A percentile compares a stretch with the other conserved stretches of the same genome.
Conservation (phyloP, 1,139 yeast species). For the Arxiozyma telluris region DNA sequence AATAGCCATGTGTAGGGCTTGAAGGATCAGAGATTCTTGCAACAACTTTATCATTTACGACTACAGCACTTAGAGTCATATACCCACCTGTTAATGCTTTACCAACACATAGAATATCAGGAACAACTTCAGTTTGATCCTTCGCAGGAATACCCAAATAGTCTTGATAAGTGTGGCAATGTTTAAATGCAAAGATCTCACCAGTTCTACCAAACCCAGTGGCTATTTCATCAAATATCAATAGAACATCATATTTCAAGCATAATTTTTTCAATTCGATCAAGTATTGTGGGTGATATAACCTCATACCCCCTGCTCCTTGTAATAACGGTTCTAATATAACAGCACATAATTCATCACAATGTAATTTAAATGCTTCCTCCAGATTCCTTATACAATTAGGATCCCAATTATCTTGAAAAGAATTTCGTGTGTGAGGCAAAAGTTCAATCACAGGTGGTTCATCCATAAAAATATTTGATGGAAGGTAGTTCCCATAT, state of each 20-base stretch:
- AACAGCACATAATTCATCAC: constrained; percentile 30
- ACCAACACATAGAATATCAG: constrained; percentile 29
- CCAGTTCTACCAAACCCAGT: constrained; percentile 33
- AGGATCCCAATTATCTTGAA: constrained; percentile 9
- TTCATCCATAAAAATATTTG: constrained; percentile 26
- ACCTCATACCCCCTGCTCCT: constrained; percentile 35
- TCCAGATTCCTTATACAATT: constrained; percentile 24
- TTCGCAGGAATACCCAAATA: constrained; percentile 7
- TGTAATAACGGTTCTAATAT: constrained; percentile 33
- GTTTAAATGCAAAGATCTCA: constrained; percentile 28
- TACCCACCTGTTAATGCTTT: constrained; percentile 31
- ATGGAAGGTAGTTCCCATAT: constrained; percentile 26
- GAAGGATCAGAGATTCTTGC: constrained; percentile 10
- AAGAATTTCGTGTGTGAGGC: constrained; percentile 9
- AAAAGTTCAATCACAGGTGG: constrained; percentile 19
- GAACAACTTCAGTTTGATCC: constrained; percentile 22
- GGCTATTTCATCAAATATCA: constrained; percentile 32
- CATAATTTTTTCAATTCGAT: constrained; percentile 29
- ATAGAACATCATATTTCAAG: constrained; percentile 24
- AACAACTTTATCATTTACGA: constrained; percentile 20
- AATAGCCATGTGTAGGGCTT: constrained; percentile 16
- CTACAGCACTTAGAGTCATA: constrained; percentile 29
- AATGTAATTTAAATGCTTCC: constrained; percentile 20
- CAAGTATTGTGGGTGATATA: constrained; percentile 29
- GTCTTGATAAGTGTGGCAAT: constrained; percentile 14